Evolutionary conservation across 129 eudicot genomes (phyloP).

Genomic region (Heracleum sosnowskyi): DNA sequence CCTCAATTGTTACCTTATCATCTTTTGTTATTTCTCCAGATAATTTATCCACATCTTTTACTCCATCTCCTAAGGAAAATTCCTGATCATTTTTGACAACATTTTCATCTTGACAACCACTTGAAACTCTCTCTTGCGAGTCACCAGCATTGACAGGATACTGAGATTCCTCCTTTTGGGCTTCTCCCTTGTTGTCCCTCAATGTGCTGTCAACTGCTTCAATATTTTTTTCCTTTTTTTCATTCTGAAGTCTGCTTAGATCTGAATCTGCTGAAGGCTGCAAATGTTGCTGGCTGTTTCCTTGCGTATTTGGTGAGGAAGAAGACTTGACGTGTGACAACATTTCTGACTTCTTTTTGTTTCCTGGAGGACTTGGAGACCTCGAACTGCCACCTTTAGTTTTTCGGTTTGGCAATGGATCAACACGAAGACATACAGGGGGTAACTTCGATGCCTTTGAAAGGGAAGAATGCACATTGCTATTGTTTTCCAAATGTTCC

Average conservation of each 20-base stretch:
- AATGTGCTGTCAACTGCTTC: conserved; percentile 18
- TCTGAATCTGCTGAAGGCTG: conserved; percentile 9
- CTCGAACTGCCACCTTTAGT: conserved; percentile 28
- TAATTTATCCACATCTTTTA: background rate
- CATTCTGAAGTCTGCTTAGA: conserved; percentile 17
- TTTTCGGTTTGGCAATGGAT: conserved; percentile 55
- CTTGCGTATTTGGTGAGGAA: background rate
- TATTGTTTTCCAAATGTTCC: conserved; percentile 1
- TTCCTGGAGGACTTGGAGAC: conserved; percentile 68
- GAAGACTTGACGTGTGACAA: conserved; percentile 7
- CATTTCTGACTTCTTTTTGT: conserved; percentile 23
- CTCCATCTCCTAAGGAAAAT: background rate
- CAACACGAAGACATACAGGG: conserved; percentile 78
- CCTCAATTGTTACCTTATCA: background rate
- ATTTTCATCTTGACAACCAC: background rate
- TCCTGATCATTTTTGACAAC: background rate
- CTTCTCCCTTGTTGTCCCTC: background rate
- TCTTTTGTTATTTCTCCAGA: conserved; percentile 4
- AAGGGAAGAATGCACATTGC: conserved; percentile 22
- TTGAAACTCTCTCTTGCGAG: conserved; percentile 6
- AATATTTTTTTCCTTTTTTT: conserved; percentile 12
- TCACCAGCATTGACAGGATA: background rate
- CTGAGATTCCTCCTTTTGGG: background rate
- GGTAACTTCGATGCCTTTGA: conserved; percentile 59
- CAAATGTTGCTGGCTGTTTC: background rate